Evolutionary conservation across 1,284 basidiomycete genomes (phyloP).

Genomic region (Anthracocystis panici-leucophaei): DNA sequence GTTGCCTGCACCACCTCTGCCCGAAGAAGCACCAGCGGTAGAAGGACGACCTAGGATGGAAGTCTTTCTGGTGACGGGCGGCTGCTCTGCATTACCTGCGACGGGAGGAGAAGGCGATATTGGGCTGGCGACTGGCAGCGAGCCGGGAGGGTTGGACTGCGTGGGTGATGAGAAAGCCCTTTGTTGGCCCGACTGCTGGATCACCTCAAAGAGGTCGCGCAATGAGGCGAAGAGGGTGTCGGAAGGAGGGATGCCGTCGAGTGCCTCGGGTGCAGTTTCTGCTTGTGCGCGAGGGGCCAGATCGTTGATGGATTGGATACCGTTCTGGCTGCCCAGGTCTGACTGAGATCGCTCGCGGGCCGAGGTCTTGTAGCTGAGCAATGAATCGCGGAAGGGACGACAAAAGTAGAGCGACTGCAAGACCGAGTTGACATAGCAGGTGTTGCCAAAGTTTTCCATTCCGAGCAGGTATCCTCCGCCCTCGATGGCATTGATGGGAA

Average conservation of each 20-base stretch:
- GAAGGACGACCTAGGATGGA: constrained; percentile 43
- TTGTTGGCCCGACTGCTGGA: constrained; percentile 43
- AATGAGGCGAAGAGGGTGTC: constrained; percentile 52
- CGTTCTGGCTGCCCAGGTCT: constrained; percentile 12
- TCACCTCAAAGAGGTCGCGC: constrained; percentile 51
- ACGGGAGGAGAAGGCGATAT: constrained; percentile 26
- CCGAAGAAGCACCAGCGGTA: constrained; percentile 27
- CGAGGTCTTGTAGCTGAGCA: constrained; percentile 69
- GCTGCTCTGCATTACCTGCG: constrained; percentile 8
- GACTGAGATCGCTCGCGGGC: constrained; percentile 24
- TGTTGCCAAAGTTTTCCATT: constrained; percentile 67
- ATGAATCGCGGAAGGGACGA: constrained; percentile 81
- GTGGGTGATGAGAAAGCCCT: constrained; percentile 38
- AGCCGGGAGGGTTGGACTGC: constrained; percentile 24
- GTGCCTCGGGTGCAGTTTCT: constrained; percentile 17
- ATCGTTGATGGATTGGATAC: constrained; percentile 12
- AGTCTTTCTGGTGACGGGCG: constrained; percentile 25
- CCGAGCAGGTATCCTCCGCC: constrained; percentile 55
- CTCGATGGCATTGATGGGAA: constrained; percentile 39
- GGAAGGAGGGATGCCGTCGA: constrained; percentile 37
- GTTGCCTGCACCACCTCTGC: constrained; percentile 35
- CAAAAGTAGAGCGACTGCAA: constrained; percentile 94
- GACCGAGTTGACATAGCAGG: constrained; percentile 91
- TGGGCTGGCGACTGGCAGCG: constrained; percentile 36
- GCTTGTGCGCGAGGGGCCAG: constrained; percentile 12